These are phyloP conservation scores for Aspergillus sergii DNA, from an alignment of 2,329 filamentous ascomycete species.

Conservation along the genomic window DNA sequence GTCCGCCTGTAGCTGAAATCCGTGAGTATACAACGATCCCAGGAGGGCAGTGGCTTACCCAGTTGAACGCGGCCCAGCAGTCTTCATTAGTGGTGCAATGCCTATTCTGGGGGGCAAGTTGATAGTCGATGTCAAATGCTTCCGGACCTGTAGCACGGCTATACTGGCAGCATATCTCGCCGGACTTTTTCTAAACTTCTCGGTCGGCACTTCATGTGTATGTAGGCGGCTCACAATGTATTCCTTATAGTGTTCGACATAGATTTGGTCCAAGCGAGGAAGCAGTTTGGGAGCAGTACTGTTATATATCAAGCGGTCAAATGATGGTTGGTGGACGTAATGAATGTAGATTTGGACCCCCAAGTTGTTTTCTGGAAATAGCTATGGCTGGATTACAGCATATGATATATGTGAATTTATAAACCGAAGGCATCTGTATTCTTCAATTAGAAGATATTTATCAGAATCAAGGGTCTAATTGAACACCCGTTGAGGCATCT, in stretches of 20 bases:
- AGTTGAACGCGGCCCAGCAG: conserved; percentile 44
- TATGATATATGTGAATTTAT: not conserved
- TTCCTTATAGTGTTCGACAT: conserved; percentile 46
- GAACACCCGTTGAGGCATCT: not conserved
- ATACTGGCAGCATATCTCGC: conserved; percentile 42
- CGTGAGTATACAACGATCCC: not conserved
- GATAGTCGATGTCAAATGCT: conserved; percentile 50
- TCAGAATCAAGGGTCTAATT: not conserved
- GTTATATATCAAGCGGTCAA: conserved; percentile 42
- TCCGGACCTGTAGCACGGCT: conserved; percentile 40
- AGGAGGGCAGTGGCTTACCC: conserved; percentile 29
- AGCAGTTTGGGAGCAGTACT: conserved; percentile 43
- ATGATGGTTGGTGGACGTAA: conserved; percentile 25
- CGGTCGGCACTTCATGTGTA: conserved; percentile 46
- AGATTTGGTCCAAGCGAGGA: conserved; percentile 43
- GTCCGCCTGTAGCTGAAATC: not conserved
- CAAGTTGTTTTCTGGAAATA: conserved; percentile 8
- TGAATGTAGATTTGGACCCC: conserved; percentile 27
- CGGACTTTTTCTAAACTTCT: conserved; percentile 43
- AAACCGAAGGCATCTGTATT: not conserved
- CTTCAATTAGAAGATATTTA: too few relatives aligned
- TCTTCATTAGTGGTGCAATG: conserved; percentile 44
- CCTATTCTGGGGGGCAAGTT: conserved; percentile 42
- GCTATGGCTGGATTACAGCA: conserved; percentile 13
- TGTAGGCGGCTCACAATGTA: conserved; percentile 46